These are phyloP conservation scores for Bruguiera hainesii DNA, from an alignment of 441 rosid species.

Conservation along the genomic window DNA sequence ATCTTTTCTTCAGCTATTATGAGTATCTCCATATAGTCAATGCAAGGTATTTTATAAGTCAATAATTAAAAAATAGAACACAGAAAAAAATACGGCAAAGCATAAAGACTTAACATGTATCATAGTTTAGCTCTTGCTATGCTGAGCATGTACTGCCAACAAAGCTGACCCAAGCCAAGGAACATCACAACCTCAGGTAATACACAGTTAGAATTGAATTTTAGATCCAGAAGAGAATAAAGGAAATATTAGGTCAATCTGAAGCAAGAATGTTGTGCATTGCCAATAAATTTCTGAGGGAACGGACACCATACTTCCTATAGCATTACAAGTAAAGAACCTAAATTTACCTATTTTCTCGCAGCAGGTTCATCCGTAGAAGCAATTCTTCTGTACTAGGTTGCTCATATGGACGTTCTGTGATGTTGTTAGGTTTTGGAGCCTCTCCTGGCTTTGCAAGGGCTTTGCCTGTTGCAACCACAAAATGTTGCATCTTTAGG, in stretches of 20 bases:
- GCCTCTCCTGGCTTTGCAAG: slow-evolving; percentile 57
- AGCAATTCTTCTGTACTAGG: slow-evolving; percentile 62
- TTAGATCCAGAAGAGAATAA: not conserved
- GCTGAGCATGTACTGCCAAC: not conserved
- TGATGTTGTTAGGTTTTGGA: slow-evolving; percentile 36
- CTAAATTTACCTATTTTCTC: slow-evolving; percentile 51
- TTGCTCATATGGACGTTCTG: slow-evolving; percentile 47
- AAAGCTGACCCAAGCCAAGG: not conserved
- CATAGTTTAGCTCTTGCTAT: not conserved
- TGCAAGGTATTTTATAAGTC: too few relatives aligned
- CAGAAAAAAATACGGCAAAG: too few relatives aligned
- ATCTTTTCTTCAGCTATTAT: too few relatives aligned
- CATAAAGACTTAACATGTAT: not conserved
- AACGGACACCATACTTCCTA: not conserved
- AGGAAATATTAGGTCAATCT: not conserved
- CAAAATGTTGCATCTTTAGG: slow-evolving; percentile 13
- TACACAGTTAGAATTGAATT: not conserved
- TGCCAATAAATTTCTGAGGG: not conserved
- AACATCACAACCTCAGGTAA: not conserved
- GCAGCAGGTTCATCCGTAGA: slow-evolving; percentile 62
- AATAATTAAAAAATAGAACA: too few relatives aligned
- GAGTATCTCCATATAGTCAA: too few relatives aligned
- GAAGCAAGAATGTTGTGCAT: not conserved
- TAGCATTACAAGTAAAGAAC: not conserved
- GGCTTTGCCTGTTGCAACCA: slow-evolving; percentile 51